Evolutionary conservation across 306 rosid genomes (phyloP).

Genomic region (Sphenostylis stenocarpa): DNA sequence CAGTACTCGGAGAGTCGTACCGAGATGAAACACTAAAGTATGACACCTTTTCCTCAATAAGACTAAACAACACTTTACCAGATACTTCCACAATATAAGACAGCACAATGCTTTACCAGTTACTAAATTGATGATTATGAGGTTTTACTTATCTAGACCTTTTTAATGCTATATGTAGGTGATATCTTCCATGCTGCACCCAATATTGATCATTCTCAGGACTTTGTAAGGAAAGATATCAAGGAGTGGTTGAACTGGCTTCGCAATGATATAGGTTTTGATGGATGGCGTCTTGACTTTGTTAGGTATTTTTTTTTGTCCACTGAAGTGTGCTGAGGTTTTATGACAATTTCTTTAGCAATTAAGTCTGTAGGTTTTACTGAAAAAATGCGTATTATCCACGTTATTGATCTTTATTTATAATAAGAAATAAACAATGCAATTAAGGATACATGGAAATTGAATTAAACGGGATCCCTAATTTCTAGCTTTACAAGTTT

Average conservation of each 20-base stretch:
- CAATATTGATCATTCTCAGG: constrained; percentile 78
- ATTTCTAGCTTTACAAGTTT: no score
- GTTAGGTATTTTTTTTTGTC: constrained; percentile 49
- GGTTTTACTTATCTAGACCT: constrained; percentile 9
- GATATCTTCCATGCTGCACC: constrained; percentile 86
- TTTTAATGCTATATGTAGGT: constrained; percentile 47
- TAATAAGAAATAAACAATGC: no score
- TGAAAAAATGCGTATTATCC: no score
- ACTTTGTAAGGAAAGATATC: constrained; percentile 68
- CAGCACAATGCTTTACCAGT: neutral
- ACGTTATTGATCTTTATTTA: no score
- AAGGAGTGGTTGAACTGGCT: constrained; percentile 79
- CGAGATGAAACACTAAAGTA: constrained; percentile 19
- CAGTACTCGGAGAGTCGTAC: neutral
- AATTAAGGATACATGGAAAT: no score
- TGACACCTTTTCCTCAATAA: constrained; percentile 21
- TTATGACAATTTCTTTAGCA: neutral
- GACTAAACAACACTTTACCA: neutral
- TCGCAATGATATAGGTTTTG: constrained; percentile 69
- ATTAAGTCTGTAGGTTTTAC: neutral
- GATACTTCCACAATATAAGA: constrained; percentile 15
- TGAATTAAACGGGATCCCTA: no score
- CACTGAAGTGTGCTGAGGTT: constrained; percentile 11
- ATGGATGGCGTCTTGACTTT: constrained; percentile 87
- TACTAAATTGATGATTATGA: neutral